Evolutionary conservation across 257 asterid genomes (phyloP), one percentile per base, ranked within the genome.

Genomic region (Osmanthus fragrans): DNA sequence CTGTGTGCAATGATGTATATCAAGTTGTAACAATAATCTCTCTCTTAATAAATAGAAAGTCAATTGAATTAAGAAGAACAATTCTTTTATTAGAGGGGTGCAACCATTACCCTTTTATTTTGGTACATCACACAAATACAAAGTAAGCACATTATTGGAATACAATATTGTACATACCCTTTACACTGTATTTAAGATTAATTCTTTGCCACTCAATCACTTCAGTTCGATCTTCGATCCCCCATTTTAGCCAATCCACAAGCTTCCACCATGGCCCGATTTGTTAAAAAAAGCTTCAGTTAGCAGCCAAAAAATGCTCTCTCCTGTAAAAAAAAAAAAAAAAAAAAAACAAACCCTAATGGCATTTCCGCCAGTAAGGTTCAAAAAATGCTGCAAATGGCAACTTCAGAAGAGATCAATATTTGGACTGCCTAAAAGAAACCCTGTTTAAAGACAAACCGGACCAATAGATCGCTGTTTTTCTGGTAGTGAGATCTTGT

Each of bases 341-440:
- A 25, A 25, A 25, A 25, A 25, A 45, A 65, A 39, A 79, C 72
- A 13, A 74, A 78, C 3, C 82, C 80, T 63, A 73, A 71, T 72
- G 83, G 77, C 72, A 42, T 79, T 12, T 60, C 32, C 39, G 73
- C 80, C 88, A 76, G 11, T 33, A 80, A 72, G 87, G 86, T 79
- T 69, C 40, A 82, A 79, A 82, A 80, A 82, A 56, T 72, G 68
- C 71, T 56, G 79, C 76, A 71, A 60, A 58, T 40, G 45, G 74
- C 51, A 47, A 77, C 15, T n/a, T 21, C 21, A 73, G 56, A 68
- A 72, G 73, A 64, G 68, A 42, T 7, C 11, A 11, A 13, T 60
- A 65, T 34, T 71, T 56, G 71, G 30, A 3, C 51, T 36, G 66
- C 74, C 47, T 15, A 18, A 29, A 66, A 32, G 58, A 47, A 73